Conservation (phyloP, 208 protist genomes). For the Vickermania spadyakhi region DNA sequence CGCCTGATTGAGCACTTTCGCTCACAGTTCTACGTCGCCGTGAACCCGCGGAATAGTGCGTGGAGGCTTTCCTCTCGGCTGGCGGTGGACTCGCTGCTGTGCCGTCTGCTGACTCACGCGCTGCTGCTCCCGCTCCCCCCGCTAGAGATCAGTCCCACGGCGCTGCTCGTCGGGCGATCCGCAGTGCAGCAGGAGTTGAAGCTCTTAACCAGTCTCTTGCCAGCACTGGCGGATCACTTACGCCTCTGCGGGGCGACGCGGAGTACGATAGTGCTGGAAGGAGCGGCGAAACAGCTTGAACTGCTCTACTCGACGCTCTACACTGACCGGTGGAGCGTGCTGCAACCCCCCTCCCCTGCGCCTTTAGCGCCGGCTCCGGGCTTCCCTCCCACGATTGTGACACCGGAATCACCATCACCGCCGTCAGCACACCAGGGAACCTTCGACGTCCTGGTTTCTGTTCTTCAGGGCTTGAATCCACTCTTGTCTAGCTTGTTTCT, state of each 20-base stretch:
- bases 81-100: background rate
- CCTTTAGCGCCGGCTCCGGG: background rate
- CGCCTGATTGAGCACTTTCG: background rate
- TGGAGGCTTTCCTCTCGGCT: background rate
- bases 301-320: conserved; percentile 19
- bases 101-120: background rate
- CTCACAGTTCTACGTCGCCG: background rate
- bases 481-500: conserved; percentile 18
- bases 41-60: background rate
- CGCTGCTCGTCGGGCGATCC: background rate
- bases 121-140: background rate
- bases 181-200: background rate
- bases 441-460: conserved; percentile 1
- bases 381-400: too few relatives aligned
- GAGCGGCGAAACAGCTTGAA: conserved; percentile 14
- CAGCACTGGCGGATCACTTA: background rate
- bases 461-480: conserved; percentile 18
- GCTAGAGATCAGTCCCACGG: background rate
- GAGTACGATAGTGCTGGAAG: conserved; percentile 24
- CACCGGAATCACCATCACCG: too few relatives aligned
- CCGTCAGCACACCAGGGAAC: background rate
- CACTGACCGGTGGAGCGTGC: background rate
- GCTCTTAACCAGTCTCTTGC: background rate
- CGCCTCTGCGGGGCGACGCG: conserved; percentile 11
- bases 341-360: background rate